A percentile compares a stretch with the other conserved stretches of the same genome.
Conservation (phyloP, 2,329 filamentous ascomycete genomes). For the Penicillium brasilianum region DNA sequence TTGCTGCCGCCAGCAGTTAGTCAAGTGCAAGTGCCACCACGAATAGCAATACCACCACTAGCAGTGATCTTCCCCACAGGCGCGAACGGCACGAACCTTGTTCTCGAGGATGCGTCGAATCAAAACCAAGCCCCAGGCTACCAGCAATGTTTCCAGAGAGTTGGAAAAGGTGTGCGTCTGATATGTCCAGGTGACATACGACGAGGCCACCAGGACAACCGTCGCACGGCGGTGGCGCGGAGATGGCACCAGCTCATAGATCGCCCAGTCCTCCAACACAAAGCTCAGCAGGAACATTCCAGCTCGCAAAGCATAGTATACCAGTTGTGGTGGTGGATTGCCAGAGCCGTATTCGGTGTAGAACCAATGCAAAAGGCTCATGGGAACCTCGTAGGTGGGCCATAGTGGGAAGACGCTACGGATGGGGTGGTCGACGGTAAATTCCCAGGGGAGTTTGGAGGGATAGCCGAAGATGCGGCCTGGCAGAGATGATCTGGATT, state of each 20-base stretch:
- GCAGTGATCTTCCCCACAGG: background rate
- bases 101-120: conserved; percentile 83
- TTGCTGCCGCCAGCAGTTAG: conserved; percentile 56
- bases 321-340: conserved; percentile 74
- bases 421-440: conserved; percentile 83
- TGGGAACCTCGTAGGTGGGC: conserved; percentile 91
- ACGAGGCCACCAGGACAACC: conserved; percentile 86
- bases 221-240: conserved; percentile 73
- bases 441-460: conserved; percentile 92
- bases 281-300: conserved; percentile 96
- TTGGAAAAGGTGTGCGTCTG: conserved; percentile 99
- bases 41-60: background rate
- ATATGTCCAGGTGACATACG: conserved; percentile 98
- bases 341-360: conserved; percentile 83
- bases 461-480: conserved; percentile 93
- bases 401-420: conserved; percentile 96
- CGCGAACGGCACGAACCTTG: conserved; percentile 60
- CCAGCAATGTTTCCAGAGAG: conserved; percentile 89
- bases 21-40: background rate
- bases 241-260: conserved; percentile 85
- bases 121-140: conserved; percentile 91
- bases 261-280: conserved; percentile 95
- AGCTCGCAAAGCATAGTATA: conserved; percentile 86
- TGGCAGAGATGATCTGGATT: conserved; percentile 47
- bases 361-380: conserved; percentile 90